Base-by-base conservation (phyloP, 768 basidiomycete species). In the Bullera alba region DNA sequence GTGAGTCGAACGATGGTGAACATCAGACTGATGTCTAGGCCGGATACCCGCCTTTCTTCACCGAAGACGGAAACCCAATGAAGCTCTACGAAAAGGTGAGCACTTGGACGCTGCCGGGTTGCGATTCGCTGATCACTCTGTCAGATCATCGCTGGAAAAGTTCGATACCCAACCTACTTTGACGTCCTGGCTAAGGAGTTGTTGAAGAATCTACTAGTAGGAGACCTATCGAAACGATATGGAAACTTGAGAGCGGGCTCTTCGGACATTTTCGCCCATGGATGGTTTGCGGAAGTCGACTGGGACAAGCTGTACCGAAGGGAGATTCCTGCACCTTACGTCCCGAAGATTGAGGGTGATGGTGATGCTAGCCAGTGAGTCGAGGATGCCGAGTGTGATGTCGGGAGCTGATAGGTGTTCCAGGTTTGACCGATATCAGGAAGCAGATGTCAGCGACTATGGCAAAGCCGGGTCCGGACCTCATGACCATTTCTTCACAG, bases 311-410 rank as follows among this genome's bases (percentile, higher is more conserved):
- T 96, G 46, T 79, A 78, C 62, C 78, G 78, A 42, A 77, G 89
- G 60, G 89, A 96, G 65, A 96, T 99, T 48, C 86, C 86, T 14
- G 96, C 95, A 21, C 95, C 95, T 2, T 99, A 95, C 75, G 76
- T 96, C 44, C 95, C 95, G 12, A 85, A 85, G 69, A 89, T 96
- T 42, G 80, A 76, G 28, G 84, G 89, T 7, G 95, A 96, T 10
- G 95, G 95, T 0, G 95, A 99, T 72, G 86, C 93, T 4, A 90
- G 87, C 81, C 76, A 77, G 74, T 77, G 41, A 65, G 74, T 73
- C 19, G 32, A 15, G 8, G 17, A 10, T 25, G 42, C 42, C 15
- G 23, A 25, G 6, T 10, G 21, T 28, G 10, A 19, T 41, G 4
- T 22, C 17, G 16, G 27, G 2, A n/a, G 34, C 12, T 53, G 45